These are phyloP conservation scores for Mallotus repandus DNA, from an alignment of 441 rosid species.

Conservation along the genomic window DNA sequence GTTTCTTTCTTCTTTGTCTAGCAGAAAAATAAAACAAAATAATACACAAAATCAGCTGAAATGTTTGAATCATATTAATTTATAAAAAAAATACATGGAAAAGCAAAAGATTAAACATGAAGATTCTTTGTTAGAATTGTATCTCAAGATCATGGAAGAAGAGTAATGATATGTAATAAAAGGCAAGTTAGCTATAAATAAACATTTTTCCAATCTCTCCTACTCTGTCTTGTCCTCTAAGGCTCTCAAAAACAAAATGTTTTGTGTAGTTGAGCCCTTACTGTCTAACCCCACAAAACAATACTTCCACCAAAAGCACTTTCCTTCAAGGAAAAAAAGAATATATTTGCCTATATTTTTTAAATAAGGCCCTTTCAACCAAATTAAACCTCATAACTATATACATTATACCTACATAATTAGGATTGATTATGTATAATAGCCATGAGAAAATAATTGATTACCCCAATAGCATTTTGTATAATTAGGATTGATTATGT, in stretches of 20 bases:
- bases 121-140: constrained; percentile 20
- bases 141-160: constrained; percentile 12
- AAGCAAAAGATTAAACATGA: constrained; percentile 17
- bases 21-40: background rate
- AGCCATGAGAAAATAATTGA: constrained; percentile 11
- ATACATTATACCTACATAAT: constrained; percentile 9
- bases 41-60: background rate
- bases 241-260: constrained; percentile 32
- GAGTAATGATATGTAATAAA: constrained; percentile 21
- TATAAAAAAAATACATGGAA: background rate
- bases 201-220: constrained; percentile 27
- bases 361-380: constrained; percentile 35
- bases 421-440: constrained; percentile 14
- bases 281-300: constrained; percentile 50
- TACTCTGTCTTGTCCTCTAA: constrained; percentile 54
- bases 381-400: constrained; percentile 8
- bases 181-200: constrained; percentile 15
- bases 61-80: background rate
- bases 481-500: no score
- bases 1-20: background rate
- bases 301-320: constrained; percentile 59
- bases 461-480: background rate
- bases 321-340: constrained; percentile 27
- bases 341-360: constrained; percentile 32
- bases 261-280: constrained; percentile 46